phyloP scores from a whole-genome alignment of 306 rosid species.

The Gastrolobium villosum region DNA sequence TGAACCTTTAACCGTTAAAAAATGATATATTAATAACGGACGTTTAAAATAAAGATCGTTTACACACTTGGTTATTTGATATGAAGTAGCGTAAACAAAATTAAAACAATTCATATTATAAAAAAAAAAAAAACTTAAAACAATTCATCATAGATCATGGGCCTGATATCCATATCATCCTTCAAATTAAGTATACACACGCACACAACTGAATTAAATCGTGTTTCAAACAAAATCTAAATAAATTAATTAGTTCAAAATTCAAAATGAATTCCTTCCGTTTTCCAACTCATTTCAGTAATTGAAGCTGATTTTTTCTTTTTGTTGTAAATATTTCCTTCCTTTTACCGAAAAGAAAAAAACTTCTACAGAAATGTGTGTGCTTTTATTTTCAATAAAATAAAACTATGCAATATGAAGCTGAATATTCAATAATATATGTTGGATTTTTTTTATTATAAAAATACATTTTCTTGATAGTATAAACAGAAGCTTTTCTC shows the following conservation, averaged over 20 bases:
- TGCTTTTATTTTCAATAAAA: not conserved
- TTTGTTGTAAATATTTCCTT: no score
- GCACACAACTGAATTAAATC: not conserved
- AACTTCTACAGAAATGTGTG: not conserved
- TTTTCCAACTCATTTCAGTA: no score
- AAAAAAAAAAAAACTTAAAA: no score
- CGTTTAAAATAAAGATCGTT: constrained; percentile 16
- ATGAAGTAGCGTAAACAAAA: not conserved
- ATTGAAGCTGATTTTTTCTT: no score
- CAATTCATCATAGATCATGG: not conserved
- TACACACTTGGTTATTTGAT: not conserved
- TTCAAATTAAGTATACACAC: not conserved
- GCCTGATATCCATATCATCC: not conserved
- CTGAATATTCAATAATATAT: no score
- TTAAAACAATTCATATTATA: no score
- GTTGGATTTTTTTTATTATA: no score
- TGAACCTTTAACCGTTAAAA: constrained; percentile 15
- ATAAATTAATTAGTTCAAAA: not conserved
- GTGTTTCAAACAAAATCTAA: not conserved
- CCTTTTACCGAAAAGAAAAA: not conserved
- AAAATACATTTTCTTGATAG: no score
- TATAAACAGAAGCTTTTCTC: no score
- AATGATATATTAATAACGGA: not conserved
- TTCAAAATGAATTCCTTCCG: no score
- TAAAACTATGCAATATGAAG: no score